Conservation (phyloP, 2,329 filamentous ascomycete species). For the Aaosphaeria arxii region DNA sequence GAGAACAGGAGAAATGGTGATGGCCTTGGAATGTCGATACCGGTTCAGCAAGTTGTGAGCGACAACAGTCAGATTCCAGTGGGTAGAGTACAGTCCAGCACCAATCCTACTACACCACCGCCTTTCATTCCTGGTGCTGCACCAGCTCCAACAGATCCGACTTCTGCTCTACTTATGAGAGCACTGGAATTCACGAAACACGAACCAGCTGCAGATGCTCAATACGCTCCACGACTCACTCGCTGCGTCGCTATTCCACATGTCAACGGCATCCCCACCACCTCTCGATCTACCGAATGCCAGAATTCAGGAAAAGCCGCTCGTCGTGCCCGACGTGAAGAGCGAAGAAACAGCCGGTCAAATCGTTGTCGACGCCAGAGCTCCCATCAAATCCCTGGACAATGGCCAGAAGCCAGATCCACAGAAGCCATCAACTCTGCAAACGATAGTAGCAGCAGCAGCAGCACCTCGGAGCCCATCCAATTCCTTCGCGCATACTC, state of each 20-base stretch:
- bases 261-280: background rate
- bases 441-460: background rate
- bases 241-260: constrained; percentile 26
- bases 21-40: constrained; percentile 15
- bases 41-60: constrained; percentile 19
- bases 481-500: constrained; percentile 29
- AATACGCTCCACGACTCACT: constrained; percentile 20
- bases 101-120: background rate
- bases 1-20: constrained; percentile 12
- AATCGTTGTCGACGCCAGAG: background rate
- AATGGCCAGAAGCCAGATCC: constrained; percentile 9
- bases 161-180: constrained; percentile 12
- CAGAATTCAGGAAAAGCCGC: background rate
- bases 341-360: background rate
- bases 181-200: constrained; percentile 25
- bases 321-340: background rate
- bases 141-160: constrained; percentile 4
- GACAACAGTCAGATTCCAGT: constrained; percentile 20
- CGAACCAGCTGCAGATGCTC: constrained; percentile 19
- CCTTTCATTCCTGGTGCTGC: background rate
- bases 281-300: no score
- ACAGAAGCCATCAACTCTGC: constrained; percentile 3
- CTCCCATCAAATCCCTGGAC: constrained; percentile 3
- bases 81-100: constrained; percentile 3
- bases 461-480: constrained; percentile 8